Evolutionary conservation across 495 filamentous ascomycete species (phyloP), one percentile per base, ranked within the genome.

Genomic region (Friedmanniomyces simplex): DNA sequence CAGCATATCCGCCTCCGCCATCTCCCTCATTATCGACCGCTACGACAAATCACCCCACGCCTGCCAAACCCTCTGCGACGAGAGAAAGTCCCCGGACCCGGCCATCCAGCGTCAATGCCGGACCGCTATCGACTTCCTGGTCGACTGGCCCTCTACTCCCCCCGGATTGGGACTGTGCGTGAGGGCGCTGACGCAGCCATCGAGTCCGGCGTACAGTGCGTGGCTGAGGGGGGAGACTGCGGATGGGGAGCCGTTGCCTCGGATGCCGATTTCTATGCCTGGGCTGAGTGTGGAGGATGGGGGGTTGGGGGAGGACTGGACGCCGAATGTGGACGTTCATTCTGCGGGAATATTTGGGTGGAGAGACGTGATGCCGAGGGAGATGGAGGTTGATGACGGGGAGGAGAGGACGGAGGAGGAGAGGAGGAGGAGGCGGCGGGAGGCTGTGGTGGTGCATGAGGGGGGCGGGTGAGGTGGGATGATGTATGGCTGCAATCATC

Each of bases 401-500:
- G 66, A 65, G 21, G 28, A 32, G 10, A 32, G 3, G 28, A 78
- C 78, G 54, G 78, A 81, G 62, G 71, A 77, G 60, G 72, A 76
- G 34, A 63, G 78, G 49, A 70, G 81, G 51, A 71, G 82, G 55
- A 72, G 77, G 21, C 71, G 82, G 49, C 70, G 82, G 55, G 80
- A 85, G 65, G 82, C 81, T 10, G 81, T 85, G 75, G 82, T 85
- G 12, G 54, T 85, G 52, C 81, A 82, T 59, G 82, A 83, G 50
- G 81, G 82, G 1, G 77, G 71, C 32, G 71, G 74, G 25, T 22
- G 14, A 43, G 3, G 41, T 5, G 41, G 14, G 20, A 43, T 5
- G 2, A 16, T 43, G 28, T 3, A 32, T 4, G 28, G 28, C 28
- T 32, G 28, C 28, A 32, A 16, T 43, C 41, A 16, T 43, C 5